Base-by-base conservation (phyloP, 495 filamentous ascomycete genomes). In the Penicillium soppii region DNA sequence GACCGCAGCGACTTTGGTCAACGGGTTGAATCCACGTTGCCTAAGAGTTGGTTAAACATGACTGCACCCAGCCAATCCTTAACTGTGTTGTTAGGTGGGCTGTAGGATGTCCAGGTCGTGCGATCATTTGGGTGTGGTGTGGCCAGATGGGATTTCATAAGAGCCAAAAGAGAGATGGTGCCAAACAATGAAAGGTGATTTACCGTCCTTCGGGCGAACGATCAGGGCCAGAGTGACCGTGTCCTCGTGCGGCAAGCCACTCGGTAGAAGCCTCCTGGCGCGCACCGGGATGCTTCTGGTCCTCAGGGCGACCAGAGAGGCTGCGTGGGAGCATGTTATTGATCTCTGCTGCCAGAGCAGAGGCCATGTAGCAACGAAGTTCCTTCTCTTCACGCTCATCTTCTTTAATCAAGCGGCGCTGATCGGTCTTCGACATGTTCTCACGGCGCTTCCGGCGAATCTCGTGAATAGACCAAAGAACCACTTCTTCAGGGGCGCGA, bases 381-480 rank as follows among this genome's bases (percentile, higher is more conserved):
- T 98, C 95, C 29, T 77, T 79, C 63, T 95, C 89, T 63, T 99
- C 94, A 10, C 82, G 80, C 58, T 85, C 81, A 61, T 97, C 94
- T 65, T 97, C 94, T 67, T 91, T 94, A 60, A 92, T 81, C 23
- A 97, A 74, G 40, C 85, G 83, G 65, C 87, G 88, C 47, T 85
- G 82, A 33, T 92, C 83, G 12, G 95, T 82, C 65, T 95, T 95
- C 43, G 75, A 73, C 71, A 92, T 75, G 57, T 90, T 87, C 50
- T 83, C 80, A 4, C 94, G 85, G 50, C 92, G 86, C 54, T 90
- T 81, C 44, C 80, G 79, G 32, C 88, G 87, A 59, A 99, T 95
- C 69, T 99, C 95, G 48, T 91, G 82, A 59, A 91, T 84, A 43
- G 96, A 87, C 72, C 88, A 91, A 17, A 94, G 74, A 22, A 97